Evolutionary conservation across 1,284 basidiomycete species (phyloP).

Genomic region (Mrakiaceae sp.): DNA sequence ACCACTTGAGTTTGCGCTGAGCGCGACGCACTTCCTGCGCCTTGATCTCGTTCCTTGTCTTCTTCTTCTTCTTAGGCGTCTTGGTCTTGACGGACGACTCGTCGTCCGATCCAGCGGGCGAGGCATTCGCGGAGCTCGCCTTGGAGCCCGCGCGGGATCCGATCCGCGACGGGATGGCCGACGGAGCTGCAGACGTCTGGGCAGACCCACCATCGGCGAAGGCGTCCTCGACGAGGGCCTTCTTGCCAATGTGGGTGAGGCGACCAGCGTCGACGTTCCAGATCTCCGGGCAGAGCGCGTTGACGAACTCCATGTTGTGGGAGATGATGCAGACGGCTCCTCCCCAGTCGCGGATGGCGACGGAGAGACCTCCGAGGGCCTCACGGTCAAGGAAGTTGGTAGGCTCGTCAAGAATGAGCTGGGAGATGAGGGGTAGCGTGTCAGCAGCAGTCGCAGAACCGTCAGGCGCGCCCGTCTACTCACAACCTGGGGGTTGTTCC

Average conservation of each 20-base stretch:
- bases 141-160: conserved; percentile 29
- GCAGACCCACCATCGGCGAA: conserved; percentile 34
- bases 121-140: conserved; percentile 31
- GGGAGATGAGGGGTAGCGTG: too few relatives aligned
- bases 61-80: conserved; percentile 66
- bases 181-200: conserved; percentile 53
- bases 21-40: conserved; percentile 71
- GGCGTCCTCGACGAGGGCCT: conserved; percentile 66
- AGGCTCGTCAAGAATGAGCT: conserved; percentile 60
- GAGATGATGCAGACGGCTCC: conserved; percentile 97
- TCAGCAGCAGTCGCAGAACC: too few relatives aligned
- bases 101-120: conserved; percentile 37
- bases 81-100: conserved; percentile 32
- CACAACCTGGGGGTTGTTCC: conserved; percentile 79
- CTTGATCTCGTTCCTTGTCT: conserved; percentile 81
- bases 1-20: conserved; percentile 69
- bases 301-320: conserved; percentile 83
- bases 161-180: conserved; percentile 41
- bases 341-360: conserved; percentile 92
- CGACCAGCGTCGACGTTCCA: conserved; percentile 69
- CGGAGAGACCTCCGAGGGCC: conserved; percentile 66
- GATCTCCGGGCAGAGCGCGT: conserved; percentile 63
- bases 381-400: conserved; percentile 67
- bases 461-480: conserved; percentile 12
- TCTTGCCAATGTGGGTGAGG: conserved; percentile 79